A percentile compares a stretch with the other conserved stretches of the same genome.
These are phyloP conservation scores for Glycine latifolia DNA, from an alignment of 306 rosid species.

Conservation along the genomic window DNA sequence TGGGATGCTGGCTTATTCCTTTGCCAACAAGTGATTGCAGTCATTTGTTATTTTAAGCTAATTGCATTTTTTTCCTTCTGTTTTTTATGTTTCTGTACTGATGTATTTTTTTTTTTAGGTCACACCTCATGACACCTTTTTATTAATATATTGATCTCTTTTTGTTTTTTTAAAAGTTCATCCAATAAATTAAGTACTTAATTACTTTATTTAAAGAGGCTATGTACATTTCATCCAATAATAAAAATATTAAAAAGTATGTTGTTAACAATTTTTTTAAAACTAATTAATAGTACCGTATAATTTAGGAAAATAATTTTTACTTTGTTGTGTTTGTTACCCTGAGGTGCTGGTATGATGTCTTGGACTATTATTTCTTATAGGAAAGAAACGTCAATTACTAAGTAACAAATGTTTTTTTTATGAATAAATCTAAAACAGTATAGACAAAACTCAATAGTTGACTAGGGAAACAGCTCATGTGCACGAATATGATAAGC, in stretches of 20 bases:
- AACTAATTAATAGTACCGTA: too few species aligned
- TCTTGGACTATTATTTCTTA: background rate
- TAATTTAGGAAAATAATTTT: background rate
- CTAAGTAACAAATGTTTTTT: background rate
- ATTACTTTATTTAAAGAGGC: too few species aligned
- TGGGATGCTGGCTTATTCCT: too few species aligned
- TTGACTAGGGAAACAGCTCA: conserved; percentile 48
- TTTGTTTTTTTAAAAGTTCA: too few species aligned
- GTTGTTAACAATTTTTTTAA: background rate
- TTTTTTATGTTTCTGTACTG: too few species aligned
- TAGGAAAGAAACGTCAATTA: conserved; percentile 9
- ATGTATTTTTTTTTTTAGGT: too few species aligned
- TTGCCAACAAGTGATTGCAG: too few species aligned
- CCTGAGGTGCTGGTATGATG: background rate
- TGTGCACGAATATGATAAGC: conserved; percentile 48
- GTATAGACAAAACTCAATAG: conserved; percentile 11
- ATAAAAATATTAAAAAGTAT: too few species aligned
- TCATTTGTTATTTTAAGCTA: too few species aligned
- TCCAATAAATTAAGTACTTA: background rate
- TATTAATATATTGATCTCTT: too few species aligned
- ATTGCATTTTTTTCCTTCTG: too few species aligned
- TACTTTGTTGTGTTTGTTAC: background rate
- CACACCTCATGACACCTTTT: too few species aligned
- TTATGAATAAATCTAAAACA: background rate
- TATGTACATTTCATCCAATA: background rate